These are phyloP conservation scores for Dianthus caryophyllus DNA, from an alignment of 148 eudicot species.

Conservation along the genomic window DNA sequence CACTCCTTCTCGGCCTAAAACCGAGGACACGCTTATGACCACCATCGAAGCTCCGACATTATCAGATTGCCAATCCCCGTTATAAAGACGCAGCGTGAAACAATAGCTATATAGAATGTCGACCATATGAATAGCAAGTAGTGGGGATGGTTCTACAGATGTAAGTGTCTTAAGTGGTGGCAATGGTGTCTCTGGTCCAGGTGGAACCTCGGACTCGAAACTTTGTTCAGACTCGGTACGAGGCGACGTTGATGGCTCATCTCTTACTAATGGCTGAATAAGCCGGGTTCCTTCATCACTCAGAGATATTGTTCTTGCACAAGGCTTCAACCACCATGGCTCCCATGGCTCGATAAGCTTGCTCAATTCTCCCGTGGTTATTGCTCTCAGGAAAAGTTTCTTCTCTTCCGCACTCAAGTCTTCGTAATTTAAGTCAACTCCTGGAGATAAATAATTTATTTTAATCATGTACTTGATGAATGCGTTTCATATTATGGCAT, in stretches of 20 bases:
- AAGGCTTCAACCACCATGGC: constrained; percentile 93
- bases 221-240: constrained; percentile 24
- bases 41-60: constrained; percentile 52
- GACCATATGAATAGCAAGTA: constrained; percentile 64
- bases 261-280: constrained; percentile 49
- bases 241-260: constrained; percentile 23
- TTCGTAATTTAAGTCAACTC: constrained; percentile 46
- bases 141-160: constrained; percentile 70
- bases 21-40: constrained; percentile 57
- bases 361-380: constrained; percentile 88
- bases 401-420: constrained; percentile 67
- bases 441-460: constrained; percentile 26
- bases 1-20: constrained; percentile 54
- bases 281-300: constrained; percentile 64
- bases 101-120: constrained; percentile 79
- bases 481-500: background rate
- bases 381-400: constrained; percentile 62
- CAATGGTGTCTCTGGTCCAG: constrained; percentile 69
- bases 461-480: background rate
- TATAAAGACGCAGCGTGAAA: constrained; percentile 82
- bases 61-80: constrained; percentile 90
- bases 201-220: constrained; percentile 47
- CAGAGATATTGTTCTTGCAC: constrained; percentile 53
- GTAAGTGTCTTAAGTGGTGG: constrained; percentile 57
- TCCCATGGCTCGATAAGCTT: constrained; percentile 91